Evolutionary conservation across 495 filamentous ascomycete species (phyloP).

Genomic region (Aspergillus cristatus): DNA sequence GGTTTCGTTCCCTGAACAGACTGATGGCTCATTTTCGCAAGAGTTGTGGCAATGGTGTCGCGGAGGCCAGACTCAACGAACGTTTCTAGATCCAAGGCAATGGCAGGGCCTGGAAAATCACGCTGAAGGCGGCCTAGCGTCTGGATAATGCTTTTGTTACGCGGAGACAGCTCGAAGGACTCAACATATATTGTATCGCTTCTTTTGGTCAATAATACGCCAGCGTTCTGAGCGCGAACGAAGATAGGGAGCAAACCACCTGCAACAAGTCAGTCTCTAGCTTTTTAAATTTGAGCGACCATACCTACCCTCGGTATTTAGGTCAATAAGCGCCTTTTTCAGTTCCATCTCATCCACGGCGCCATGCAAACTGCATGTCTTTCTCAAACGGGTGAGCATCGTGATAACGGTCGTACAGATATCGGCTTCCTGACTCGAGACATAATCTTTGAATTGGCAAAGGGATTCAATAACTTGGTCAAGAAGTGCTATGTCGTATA

Average conservation of each 20-base stretch:
- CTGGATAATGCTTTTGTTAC: slow-evolving; percentile 36
- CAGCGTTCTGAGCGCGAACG: slow-evolving; percentile 53
- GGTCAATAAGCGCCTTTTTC: slow-evolving; percentile 1
- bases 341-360: slow-evolving; percentile 9
- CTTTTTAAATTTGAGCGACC: background rate
- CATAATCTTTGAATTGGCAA: slow-evolving; percentile 11
- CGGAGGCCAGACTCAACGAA: slow-evolving; percentile 29
- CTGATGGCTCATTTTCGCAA: slow-evolving; percentile 37
- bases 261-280: background rate
- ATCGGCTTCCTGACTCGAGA: slow-evolving; percentile 1
- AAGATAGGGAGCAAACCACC: slow-evolving; percentile 29
- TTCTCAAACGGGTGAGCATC: slow-evolving; percentile 15
- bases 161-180: too few species aligned
- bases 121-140: slow-evolving; percentile 43
- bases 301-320: slow-evolving; percentile 8
- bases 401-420: slow-evolving; percentile 1
- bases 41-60: slow-evolving; percentile 26
- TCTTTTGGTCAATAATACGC: slow-evolving; percentile 34
- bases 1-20: too few species aligned
- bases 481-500: slow-evolving; percentile 11
- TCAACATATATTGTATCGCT: slow-evolving; percentile 9
- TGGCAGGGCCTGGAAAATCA: slow-evolving; percentile 44
- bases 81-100: slow-evolving; percentile 20
- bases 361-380: slow-evolving; percentile 6
- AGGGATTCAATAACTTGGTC: slow-evolving; percentile 13